Percentiles rank a stretch among this genome's conserved stretches.
Evolutionary conservation across 164 flowering plant species (phyloP).

Genomic region (Malania oleifera): DNA sequence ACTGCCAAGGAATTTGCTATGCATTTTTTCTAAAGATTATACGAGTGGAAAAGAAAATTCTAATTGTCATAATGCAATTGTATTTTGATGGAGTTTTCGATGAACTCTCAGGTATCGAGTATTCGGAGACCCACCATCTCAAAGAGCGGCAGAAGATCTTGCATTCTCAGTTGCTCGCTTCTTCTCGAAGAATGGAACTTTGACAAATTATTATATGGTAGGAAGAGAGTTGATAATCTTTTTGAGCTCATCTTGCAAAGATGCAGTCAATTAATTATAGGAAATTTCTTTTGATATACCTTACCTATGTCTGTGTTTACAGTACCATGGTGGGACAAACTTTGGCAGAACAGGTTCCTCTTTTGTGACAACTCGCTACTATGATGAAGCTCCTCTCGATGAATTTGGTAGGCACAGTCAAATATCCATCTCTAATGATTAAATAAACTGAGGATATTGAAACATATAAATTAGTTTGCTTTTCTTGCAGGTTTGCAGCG

Average conservation of each 20-base stretch:
- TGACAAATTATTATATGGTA: constrained; percentile 87
- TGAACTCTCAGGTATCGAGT: constrained; percentile 56
- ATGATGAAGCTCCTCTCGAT: constrained; percentile 86
- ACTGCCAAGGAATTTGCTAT: too few relatives aligned
- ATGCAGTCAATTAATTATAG: too few relatives aligned
- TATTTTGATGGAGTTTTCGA: not conserved
- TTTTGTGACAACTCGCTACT: constrained; percentile 71
- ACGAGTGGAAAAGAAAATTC: too few relatives aligned
- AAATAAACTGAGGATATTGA: not conserved
- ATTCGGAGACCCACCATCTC: constrained; percentile 87
- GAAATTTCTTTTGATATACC: not conserved
- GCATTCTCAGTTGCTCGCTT: constrained; percentile 78
- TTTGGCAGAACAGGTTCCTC: constrained; percentile 57
- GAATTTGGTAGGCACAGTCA: constrained; percentile 48
- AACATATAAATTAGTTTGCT: not conserved
- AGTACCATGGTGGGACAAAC: constrained; percentile 86
- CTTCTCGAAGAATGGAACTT: constrained; percentile 76
- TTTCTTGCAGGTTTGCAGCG: constrained; percentile 46
- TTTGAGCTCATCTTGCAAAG: not conserved
- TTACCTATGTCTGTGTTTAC: constrained; percentile 4
- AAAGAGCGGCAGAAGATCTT: constrained; percentile 86
- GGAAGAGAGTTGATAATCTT: not conserved
- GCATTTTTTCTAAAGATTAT: too few relatives aligned
- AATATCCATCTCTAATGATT: not conserved
- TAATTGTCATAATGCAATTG: too few relatives aligned